Evolutionary conservation across 257 asterid species (phyloP).

Genomic region (Agastache rugosa): DNA sequence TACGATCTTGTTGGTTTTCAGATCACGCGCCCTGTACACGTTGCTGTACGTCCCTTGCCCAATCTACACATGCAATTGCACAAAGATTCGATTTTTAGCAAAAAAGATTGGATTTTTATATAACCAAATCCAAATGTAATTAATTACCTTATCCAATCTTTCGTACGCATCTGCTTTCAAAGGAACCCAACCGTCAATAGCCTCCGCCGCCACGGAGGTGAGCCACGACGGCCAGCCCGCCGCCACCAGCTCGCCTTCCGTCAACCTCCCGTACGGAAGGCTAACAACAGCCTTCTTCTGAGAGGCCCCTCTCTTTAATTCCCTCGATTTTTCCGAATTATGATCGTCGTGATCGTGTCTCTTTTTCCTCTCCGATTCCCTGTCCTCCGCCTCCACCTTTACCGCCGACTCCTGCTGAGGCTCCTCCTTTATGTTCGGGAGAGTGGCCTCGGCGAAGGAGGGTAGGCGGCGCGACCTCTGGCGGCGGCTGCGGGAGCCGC

Average conservation of each 20-base stretch:
- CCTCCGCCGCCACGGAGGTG: constrained; percentile 77
- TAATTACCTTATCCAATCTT: constrained; percentile 74
- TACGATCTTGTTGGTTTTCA: constrained; percentile 73
- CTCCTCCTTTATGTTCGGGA: background rate
- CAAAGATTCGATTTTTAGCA: background rate
- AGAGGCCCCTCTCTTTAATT: constrained; percentile 43
- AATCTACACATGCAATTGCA: constrained; percentile 51
- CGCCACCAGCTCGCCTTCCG: constrained; percentile 64
- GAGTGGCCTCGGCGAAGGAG: constrained; percentile 27
- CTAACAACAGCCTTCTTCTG: constrained; percentile 47
- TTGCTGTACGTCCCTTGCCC: constrained; percentile 98
- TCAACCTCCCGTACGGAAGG: constrained; percentile 56
- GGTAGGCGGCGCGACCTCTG: constrained; percentile 30
- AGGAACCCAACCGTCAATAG: constrained; percentile 81
- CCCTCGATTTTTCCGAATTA: constrained; percentile 38
- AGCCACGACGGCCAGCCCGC: constrained; percentile 96
- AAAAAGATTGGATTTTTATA: no score
- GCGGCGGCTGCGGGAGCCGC: constrained; percentile 19
- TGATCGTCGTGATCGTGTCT: constrained; percentile 28
- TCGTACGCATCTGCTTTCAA: constrained; percentile 65
- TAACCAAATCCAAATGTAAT: no score
- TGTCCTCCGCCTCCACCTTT: constrained; percentile 36
- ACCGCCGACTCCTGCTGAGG: no score
- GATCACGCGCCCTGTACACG: constrained; percentile 84
- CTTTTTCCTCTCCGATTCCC: constrained; percentile 33